phyloP scores from a whole-genome alignment of 345 rosid genomes.

The Citrus medica region DNA sequence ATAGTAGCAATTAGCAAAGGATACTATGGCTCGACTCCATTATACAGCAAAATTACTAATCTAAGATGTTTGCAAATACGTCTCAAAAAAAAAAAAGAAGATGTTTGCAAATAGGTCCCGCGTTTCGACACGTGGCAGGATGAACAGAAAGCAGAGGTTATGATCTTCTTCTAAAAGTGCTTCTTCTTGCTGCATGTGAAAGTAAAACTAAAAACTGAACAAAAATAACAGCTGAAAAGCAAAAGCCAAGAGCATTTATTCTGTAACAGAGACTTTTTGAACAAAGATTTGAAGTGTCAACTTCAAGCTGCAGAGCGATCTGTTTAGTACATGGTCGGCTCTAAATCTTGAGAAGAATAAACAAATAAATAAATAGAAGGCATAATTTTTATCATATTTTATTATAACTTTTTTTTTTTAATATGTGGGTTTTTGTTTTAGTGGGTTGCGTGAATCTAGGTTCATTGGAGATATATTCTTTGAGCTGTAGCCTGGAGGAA shows the following conservation, averaged over 20 bases:
- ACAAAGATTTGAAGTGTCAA: not conserved
- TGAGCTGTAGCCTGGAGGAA: not conserved
- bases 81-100: too few species aligned
- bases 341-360: not conserved
- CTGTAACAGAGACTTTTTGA: not conserved
- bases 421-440: not conserved
- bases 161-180: not conserved
- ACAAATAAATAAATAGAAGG: not conserved
- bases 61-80: not conserved
- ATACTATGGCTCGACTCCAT: too few species aligned
- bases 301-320: not conserved
- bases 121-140: not conserved
- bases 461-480: not conserved
- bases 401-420: not conserved
- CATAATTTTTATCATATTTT: not conserved
- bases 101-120: not conserved
- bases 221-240: not conserved
- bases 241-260: not conserved
- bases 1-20: not conserved
- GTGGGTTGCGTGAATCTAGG: slow-evolving; percentile 2
- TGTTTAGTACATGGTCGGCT: not conserved
- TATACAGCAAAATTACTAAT: not conserved
- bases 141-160: not conserved
- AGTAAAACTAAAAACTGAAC: not conserved
- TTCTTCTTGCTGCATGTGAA: not conserved